These are phyloP conservation scores for Vitis amurensis DNA, from an alignment of 164 flowering plant species.

Conservation along the genomic window DNA sequence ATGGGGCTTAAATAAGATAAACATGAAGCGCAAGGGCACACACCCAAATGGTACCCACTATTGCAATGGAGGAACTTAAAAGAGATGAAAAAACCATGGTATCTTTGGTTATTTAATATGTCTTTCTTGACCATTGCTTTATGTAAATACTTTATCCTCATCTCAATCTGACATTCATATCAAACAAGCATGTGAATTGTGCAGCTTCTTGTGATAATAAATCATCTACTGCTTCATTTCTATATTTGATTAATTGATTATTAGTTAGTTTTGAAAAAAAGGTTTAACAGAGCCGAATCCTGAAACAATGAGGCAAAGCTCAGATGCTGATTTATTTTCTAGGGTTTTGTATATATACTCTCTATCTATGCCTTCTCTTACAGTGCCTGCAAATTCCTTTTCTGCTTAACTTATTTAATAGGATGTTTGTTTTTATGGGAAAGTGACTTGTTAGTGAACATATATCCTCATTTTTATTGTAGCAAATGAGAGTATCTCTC, in stretches of 20 bases:
- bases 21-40: conserved; percentile 15
- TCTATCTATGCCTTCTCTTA: no score
- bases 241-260: neutral
- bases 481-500: no score
- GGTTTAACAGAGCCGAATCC: no score
- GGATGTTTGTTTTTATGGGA: no score
- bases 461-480: no score
- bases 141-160: conserved; percentile 32
- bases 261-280: no score
- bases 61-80: conserved; percentile 33
- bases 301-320: no score
- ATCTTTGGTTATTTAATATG: conserved; percentile 3
- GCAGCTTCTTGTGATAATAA: conserved; percentile 31
- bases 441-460: no score
- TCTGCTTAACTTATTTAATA: no score
- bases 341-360: no score
- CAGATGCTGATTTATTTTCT: no score
- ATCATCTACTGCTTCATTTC: conserved; percentile 11
- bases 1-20: conserved; percentile 44
- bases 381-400: no score
- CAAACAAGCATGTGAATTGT: conserved; percentile 31
- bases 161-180: conserved; percentile 24
- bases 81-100: conserved; percentile 1
- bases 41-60: conserved; percentile 31
- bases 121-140: conserved; percentile 20